A percentile compares a stretch with the other conserved stretches of the same genome.
phyloP scores from a whole-genome alignment of 2,329 filamentous ascomycete genomes.

The Aureobasidium pullulans region DNA sequence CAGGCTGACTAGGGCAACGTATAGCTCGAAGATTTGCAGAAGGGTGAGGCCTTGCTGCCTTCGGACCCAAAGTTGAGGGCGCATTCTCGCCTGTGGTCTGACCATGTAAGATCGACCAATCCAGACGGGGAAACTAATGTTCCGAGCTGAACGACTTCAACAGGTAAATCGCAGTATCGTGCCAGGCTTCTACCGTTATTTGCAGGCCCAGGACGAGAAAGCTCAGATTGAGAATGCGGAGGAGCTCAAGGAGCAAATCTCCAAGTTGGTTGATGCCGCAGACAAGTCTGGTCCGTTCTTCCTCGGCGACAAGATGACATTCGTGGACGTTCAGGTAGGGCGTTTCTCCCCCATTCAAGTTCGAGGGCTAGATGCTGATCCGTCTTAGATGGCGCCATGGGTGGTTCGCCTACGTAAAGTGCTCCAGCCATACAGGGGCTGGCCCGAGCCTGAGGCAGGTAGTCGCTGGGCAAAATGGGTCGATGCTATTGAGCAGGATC shows the following conservation, averaged over 20 bases:
- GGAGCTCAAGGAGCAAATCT: conserved; percentile 59
- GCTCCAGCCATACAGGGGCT: conserved; percentile 56
- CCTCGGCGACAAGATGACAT: conserved; percentile 47
- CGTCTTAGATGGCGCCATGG: conserved; percentile 62
- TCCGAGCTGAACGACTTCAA: background rate
- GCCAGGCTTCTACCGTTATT: conserved; percentile 65
- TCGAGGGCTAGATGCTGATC: background rate
- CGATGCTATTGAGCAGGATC: conserved; percentile 58
- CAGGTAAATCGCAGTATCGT: conserved; percentile 52
- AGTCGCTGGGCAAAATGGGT: conserved; percentile 64
- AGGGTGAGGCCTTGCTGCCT: conserved; percentile 56
- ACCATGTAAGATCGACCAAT: conserved; percentile 51
- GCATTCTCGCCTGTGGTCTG: conserved; percentile 69
- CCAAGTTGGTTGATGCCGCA: conserved; percentile 51
- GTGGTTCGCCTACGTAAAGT: conserved; percentile 61
- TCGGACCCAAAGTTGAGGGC: conserved; percentile 60
- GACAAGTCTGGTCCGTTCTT: conserved; percentile 62
- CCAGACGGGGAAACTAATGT: conserved; percentile 20
- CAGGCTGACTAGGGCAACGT: background rate
- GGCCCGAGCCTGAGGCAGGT: conserved; percentile 56
- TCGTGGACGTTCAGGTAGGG: conserved; percentile 54
- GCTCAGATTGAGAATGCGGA: conserved; percentile 53
- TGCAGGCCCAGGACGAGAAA: conserved; percentile 55
- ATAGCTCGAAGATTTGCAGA: conserved; percentile 61
- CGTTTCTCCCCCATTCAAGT: background rate